Evolutionary conservation across 352 stramenopile species (phyloP).

Genomic region (Phytopythium oedochilum): DNA sequence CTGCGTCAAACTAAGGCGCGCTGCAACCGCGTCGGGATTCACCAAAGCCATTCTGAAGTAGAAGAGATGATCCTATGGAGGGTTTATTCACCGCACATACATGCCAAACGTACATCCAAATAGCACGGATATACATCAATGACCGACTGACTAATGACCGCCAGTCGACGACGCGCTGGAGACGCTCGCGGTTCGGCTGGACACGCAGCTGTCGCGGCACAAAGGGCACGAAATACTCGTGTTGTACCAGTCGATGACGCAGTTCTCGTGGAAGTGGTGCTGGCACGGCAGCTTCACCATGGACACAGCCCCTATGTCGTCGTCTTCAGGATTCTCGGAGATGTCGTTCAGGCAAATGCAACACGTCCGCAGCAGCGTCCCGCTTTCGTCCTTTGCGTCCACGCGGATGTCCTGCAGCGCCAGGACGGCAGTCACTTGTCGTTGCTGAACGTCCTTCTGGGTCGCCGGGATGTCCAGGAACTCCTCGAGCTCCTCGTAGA

Average conservation of each 20-base stretch:
- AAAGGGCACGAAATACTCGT: conserved; percentile 51
- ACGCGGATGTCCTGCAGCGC: conserved; percentile 41
- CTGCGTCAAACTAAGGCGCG: too few species aligned
- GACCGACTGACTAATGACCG: neutral
- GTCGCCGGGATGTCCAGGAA: conserved; percentile 45
- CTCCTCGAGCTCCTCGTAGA: conserved; percentile 29
- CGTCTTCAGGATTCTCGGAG: conserved; percentile 10
- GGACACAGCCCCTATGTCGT: conserved; percentile 6
- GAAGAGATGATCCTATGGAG: too few species aligned
- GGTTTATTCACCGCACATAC: too few species aligned
- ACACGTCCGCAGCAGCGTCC: conserved; percentile 16
- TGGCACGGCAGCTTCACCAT: conserved; percentile 39
- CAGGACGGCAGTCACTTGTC: conserved; percentile 35
- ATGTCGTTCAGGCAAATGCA: conserved; percentile 46
- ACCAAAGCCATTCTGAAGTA: too few species aligned
- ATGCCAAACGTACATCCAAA: too few species aligned
- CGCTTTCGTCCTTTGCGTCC: conserved; percentile 1
- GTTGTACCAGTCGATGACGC: conserved; percentile 66
- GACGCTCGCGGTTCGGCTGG: neutral
- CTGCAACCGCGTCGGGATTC: too few species aligned
- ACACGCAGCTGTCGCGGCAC: conserved; percentile 25
- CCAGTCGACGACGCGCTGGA: neutral
- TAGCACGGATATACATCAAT: too few species aligned
- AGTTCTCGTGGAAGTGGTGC: conserved; percentile 70
- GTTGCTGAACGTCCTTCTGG: conserved; percentile 38